These are phyloP conservation scores for Lasiodiplodia citricola DNA, from an alignment of 2,329 filamentous ascomycete genomes.

Conservation along the genomic window DNA sequence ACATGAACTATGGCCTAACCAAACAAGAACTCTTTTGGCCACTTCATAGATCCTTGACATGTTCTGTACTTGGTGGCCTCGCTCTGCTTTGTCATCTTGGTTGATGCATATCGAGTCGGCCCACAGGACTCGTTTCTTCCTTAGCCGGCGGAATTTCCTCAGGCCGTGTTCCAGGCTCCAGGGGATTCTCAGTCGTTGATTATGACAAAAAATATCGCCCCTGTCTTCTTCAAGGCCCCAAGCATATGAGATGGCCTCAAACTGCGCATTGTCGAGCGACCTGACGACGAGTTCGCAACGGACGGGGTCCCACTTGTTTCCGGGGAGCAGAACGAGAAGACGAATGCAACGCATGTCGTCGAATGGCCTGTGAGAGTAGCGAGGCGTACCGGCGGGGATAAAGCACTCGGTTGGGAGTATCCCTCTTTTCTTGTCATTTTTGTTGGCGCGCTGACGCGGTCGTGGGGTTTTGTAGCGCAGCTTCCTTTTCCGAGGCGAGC, in stretches of 20 bases:
- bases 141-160: constrained; percentile 1
- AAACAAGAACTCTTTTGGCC: constrained; percentile 20
- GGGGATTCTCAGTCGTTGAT: background rate
- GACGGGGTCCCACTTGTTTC: background rate
- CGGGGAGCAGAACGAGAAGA: background rate
- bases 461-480: rapidly evolving
- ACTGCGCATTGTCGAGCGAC: background rate
- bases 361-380: background rate
- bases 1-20: background rate
- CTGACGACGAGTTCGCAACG: background rate
- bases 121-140: constrained; percentile 24
- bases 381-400: background rate
- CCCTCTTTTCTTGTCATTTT: rapidly evolving
- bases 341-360: background rate
- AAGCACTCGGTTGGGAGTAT: background rate
- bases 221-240: constrained; percentile 16
- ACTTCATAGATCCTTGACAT: constrained; percentile 23
- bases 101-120: constrained; percentile 29
- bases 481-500: background rate
- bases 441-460: background rate
- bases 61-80: constrained; percentile 25
- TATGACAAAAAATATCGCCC: constrained; percentile 11
- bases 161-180: constrained; percentile 5
- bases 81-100: constrained; percentile 23
- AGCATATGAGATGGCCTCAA: constrained; percentile 29